These are phyloP conservation scores for Cerioporus squamosus DNA, from an alignment of 1,284 basidiomycete genomes.

Conservation along the genomic window DNA sequence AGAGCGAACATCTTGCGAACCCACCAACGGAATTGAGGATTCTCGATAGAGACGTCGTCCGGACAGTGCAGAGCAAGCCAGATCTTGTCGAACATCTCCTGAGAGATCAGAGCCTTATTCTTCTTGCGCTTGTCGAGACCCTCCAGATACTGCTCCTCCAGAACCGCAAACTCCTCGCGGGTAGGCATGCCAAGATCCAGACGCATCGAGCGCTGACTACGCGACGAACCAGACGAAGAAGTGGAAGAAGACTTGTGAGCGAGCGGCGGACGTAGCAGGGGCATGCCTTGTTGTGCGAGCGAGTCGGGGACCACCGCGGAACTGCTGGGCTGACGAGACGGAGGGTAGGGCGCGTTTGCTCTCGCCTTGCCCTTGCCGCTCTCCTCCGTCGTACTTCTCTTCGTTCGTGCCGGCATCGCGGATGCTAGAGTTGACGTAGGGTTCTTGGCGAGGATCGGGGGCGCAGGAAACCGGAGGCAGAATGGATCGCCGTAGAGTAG, in stretches of 20 bases:
- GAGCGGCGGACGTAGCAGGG: neutral
- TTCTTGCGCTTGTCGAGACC: conserved; percentile 60
- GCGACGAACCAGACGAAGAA: neutral
- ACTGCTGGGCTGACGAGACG: too few species aligned
- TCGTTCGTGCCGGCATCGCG: too few species aligned
- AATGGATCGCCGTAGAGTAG: too few species aligned
- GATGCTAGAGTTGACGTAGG: too few species aligned
- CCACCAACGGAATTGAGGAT: conserved; percentile 71
- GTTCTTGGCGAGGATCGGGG: too few species aligned
- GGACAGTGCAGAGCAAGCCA: conserved; percentile 59
- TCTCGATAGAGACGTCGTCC: conserved; percentile 19
- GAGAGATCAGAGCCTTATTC: conserved; percentile 72
- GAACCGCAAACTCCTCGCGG: conserved; percentile 52
- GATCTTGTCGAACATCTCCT: conserved; percentile 69
- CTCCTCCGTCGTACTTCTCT: too few species aligned
- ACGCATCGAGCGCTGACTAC: neutral
- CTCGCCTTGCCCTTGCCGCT: too few species aligned
- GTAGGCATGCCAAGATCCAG: conserved; percentile 30
- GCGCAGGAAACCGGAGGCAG: too few species aligned
- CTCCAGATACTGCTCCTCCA: conserved; percentile 59
- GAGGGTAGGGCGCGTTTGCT: too few species aligned
- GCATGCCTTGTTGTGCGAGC: too few species aligned
- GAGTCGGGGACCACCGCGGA: too few species aligned
- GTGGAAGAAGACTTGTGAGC: neutral
- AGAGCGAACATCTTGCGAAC: conserved; percentile 78